Evolutionary conservation across 1,139 yeast genomes (phyloP), one percentile per base, ranked within the genome.

Genomic region (Yamadazyma dushanensis): DNA sequence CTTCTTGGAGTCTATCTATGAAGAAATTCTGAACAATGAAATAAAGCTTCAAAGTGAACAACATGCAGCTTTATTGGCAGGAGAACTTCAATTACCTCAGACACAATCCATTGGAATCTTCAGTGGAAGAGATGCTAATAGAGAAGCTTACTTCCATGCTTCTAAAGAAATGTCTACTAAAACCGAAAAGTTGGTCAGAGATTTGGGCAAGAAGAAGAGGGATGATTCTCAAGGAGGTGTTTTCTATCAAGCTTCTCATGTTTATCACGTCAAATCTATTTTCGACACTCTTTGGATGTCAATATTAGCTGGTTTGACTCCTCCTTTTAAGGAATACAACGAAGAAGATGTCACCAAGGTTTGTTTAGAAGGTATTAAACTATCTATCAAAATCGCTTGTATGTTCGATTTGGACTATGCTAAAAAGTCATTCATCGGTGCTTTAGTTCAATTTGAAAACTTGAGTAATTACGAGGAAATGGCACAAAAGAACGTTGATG

Each of bases 221-320:
- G 55, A 61, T 6, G 70, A 62, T 26, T 64, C 59, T 16, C 53
- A 52, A 27, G 60, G 57, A n/a, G 59, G 56, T 16, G 29, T 26
- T 9, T 70, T 66, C 36, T 65, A 68, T 41, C 70, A 65, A 4
- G 77, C 96, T 0, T 81, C 92, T 3, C 92, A 85, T 55, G 79
- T 87, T 14, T 94, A 88, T 46, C 97, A 92, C 56, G 96, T 90
- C 16, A 84, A 78, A 53, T 92, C 97, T 1, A 87, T 94, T 56
- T 92, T 92, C 62, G 97, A 90, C 51, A 88, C 88, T 10, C 69
- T 87, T 33, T 94, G 99, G 99, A 89, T 92, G 97, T 88, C 97
- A 0, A 77, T 92, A 36, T 70, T 94, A 47, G 98, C 97, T 5
- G 97, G 96, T 0, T 71, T 94, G 36, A 88, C 97, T 0, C 94